Evolutionary conservation across 495 filamentous ascomycete genomes (phyloP).

Genomic region (Tuber microsphaerosporum): DNA sequence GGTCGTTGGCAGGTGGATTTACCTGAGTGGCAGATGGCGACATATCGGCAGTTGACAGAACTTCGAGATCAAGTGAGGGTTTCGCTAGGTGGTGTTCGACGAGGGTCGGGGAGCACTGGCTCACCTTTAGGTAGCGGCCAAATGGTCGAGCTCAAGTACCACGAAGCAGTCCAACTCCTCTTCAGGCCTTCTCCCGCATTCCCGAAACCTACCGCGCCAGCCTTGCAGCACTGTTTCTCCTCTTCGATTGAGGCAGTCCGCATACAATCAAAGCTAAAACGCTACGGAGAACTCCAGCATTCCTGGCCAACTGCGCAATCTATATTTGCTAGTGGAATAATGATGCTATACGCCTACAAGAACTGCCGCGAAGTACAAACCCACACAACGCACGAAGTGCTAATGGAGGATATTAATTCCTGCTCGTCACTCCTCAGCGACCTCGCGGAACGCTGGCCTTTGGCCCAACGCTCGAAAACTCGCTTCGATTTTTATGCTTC

Average conservation of each 20-base stretch:
- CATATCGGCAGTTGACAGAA: conserved; percentile 30
- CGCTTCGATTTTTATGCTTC: conserved; percentile 30
- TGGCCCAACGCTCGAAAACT: conserved; percentile 24
- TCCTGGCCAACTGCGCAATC: conserved; percentile 34
- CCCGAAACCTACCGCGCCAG: conserved; percentile 14
- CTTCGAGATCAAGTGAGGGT: conserved; percentile 26
- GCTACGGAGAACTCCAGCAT: conserved; percentile 30
- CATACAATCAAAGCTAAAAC: conserved; percentile 34
- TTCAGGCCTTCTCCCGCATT: conserved; percentile 36
- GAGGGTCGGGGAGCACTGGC: conserved; percentile 21
- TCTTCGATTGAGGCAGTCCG: conserved; percentile 36
- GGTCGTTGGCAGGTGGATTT: conserved; percentile 24
- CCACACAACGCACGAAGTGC: conserved; percentile 18
- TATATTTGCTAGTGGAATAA: conserved; percentile 29
- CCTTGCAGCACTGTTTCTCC: conserved; percentile 27
- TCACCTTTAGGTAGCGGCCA: conserved; percentile 22
- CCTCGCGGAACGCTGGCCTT: conserved; percentile 30
- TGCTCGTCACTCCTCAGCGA: conserved; percentile 31
- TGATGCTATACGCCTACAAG: conserved; percentile 28
- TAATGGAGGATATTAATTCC: conserved; percentile 30
- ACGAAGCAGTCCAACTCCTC: conserved; percentile 39
- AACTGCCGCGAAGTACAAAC: conserved; percentile 27
- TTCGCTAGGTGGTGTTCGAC: conserved; percentile 21
- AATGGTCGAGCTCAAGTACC: conserved; percentile 36
- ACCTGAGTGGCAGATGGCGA: conserved; percentile 32